Base-by-base conservation (phyloP, 2,329 filamentous ascomycete species). In the Penicillium sp. region DNA sequence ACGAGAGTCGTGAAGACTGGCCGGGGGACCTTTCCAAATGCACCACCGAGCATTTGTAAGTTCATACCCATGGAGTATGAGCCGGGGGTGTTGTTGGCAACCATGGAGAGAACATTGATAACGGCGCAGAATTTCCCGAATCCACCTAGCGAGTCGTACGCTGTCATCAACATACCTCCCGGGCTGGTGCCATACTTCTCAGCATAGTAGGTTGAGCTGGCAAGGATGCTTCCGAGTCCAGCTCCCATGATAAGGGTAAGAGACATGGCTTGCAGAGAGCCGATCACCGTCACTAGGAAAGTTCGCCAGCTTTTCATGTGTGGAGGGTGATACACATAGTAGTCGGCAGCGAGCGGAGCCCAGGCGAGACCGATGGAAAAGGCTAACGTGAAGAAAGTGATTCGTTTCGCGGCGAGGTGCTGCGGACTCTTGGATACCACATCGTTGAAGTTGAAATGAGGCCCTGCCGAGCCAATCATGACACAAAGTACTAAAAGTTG, bases 31-130 rank as follows among this genome's bases (percentile, higher is more conserved):
- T 60, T 69, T 52, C 71, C 64, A 49, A 71, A 72, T 24, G 67
- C 65, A 2, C 69, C 62, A 10, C 75, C 76, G 27, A 78, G 61
- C 64, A 75, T 72, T 57, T 79, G 77, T 54, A 79, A 74, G 27
- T 72, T 75, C 59, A 79, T 69, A 2, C 74, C 72, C 58, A 75
- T 77, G 3, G 75, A 76, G 61, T 79, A 80, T 1, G 75, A 72
- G 3, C 73, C 72, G 1, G 77, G 77, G 2, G 73, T 72, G 53
- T 77, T 79, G 61, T 78, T 79, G 4, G 74, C 71, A 39, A 79
- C 68, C 48, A 76, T 65, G 3, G 74, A 71, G 6, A 79, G 66
- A 14, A 75, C 72, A 51, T 78, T 68, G 50, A 79, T 67, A 52
- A 76, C 72, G 10, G 71, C 71, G 50, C 76, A 78, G 59, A 79